phyloP scores from a whole-genome alignment of 805 yeast species.

The Ogataea salicorniae region DNA sequence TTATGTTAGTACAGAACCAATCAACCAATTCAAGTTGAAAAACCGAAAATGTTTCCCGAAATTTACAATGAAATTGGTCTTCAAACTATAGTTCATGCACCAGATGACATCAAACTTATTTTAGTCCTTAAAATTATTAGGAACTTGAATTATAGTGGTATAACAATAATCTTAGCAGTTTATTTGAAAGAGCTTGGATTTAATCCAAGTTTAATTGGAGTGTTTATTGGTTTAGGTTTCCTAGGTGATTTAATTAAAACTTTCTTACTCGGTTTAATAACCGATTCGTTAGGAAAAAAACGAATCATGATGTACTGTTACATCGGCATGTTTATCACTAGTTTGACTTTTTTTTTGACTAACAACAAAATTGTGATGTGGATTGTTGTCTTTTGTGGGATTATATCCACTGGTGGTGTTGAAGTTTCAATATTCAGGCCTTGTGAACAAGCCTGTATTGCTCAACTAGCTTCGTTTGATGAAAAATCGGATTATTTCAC shows the following conservation, averaged over 20 bases:
- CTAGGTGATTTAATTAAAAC: slow-evolving; percentile 49
- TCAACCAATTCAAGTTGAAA: too few relatives aligned
- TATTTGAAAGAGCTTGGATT: slow-evolving; percentile 40
- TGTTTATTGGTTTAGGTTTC: slow-evolving; percentile 43
- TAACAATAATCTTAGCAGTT: slow-evolving; percentile 37
- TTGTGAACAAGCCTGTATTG: slow-evolving; percentile 49
- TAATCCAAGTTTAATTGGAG: slow-evolving; percentile 40
- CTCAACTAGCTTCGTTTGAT: slow-evolving; percentile 38
- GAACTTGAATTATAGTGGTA: slow-evolving; percentile 34
- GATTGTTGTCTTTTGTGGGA: slow-evolving; percentile 40
- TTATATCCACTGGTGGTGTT: slow-evolving; percentile 54
- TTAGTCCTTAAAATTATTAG: slow-evolving; percentile 32
- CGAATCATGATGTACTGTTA: slow-evolving; percentile 37
- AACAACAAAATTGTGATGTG: slow-evolving; percentile 33
- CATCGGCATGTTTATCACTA: slow-evolving; percentile 38
- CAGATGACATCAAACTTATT: slow-evolving; percentile 31
- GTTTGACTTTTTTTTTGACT: slow-evolving; percentile 33
- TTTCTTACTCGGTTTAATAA: slow-evolving; percentile 39
- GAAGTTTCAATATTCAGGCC: slow-evolving; percentile 58
- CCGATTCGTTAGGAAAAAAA: slow-evolving; percentile 45
- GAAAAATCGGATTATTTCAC: slow-evolving; percentile 51
- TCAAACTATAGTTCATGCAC: slow-evolving; percentile 27
- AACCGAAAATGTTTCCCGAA: too few relatives aligned
- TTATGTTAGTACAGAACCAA: too few relatives aligned
- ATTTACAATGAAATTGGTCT: slow-evolving; percentile 32